These are phyloP conservation scores for Leccinum disarticulatum DNA, from an alignment of 768 basidiomycete genomes.

Conservation along the genomic window DNA sequence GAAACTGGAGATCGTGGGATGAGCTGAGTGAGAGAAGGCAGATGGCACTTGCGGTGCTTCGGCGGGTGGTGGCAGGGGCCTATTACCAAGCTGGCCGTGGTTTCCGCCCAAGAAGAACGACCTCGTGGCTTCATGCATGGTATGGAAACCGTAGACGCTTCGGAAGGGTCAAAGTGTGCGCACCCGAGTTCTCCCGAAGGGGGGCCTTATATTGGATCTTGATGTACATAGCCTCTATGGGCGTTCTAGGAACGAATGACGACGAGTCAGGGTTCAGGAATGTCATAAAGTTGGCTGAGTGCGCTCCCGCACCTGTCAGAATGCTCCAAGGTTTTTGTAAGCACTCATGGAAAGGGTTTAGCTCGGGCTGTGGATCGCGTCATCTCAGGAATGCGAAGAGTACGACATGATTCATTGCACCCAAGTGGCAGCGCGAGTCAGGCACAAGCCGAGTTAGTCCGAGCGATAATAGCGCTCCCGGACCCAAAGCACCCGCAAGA, in stretches of 20 bases:
- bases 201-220: background rate
- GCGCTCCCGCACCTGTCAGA: background rate
- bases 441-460: slow-evolving; percentile 11
- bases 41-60: slow-evolving; percentile 5
- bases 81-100: slow-evolving; percentile 14
- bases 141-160: slow-evolving; percentile 9
- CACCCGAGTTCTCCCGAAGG: slow-evolving; percentile 17
- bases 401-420: background rate
- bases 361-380: background rate
- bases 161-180: slow-evolving; percentile 6
- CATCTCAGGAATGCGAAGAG: slow-evolving; percentile 1
- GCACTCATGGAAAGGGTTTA: background rate
- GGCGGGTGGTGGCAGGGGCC: slow-evolving; percentile 15
- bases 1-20: slow-evolving; percentile 1
- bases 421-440: background rate
- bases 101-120: slow-evolving; percentile 13
- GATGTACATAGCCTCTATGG: background rate
- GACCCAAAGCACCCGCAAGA: slow-evolving; percentile 7
- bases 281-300: background rate
- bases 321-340: background rate
- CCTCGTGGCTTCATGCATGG: slow-evolving; percentile 17
- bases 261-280: background rate
- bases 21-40: slow-evolving; percentile 3
- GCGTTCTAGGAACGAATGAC: slow-evolving; percentile 2
- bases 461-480: slow-evolving; percentile 16